phyloP scores from a whole-genome alignment of 306 rosid species.

The Lathyrus aphaca region DNA sequence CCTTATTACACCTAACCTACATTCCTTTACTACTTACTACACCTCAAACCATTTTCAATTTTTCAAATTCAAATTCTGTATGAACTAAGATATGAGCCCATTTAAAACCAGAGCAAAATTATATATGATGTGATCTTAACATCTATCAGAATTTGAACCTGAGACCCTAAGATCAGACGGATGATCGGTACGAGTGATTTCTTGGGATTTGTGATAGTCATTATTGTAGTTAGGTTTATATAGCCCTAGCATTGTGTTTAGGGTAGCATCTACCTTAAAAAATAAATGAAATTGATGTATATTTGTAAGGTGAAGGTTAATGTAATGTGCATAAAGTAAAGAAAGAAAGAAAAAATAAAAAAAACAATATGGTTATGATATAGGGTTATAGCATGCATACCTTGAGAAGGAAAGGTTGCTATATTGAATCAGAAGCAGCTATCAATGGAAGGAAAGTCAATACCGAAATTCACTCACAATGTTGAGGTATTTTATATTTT shows the following conservation, averaged over 20 bases:
- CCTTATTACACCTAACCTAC: conserved; percentile 38
- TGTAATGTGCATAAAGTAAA: background rate
- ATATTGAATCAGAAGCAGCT: background rate
- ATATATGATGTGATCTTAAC: too few relatives aligned
- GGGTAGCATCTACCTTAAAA: background rate
- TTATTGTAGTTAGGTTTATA: background rate
- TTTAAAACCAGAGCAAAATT: too few relatives aligned
- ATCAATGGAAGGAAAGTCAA: background rate
- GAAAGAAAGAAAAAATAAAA: background rate
- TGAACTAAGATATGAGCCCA: too few relatives aligned
- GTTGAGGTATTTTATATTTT: background rate
- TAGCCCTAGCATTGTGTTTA: background rate
- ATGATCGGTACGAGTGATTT: too few relatives aligned
- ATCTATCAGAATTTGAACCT: too few relatives aligned
- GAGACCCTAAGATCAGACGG: background rate
- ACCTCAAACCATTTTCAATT: background rate
- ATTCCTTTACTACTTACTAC: background rate
- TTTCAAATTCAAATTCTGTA: too few relatives aligned
- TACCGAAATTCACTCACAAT: background rate
- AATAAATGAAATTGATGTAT: background rate
- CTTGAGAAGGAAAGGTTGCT: conserved; percentile 4
- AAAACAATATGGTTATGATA: background rate
- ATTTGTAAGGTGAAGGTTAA: background rate
- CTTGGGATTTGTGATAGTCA: conserved; percentile 17
- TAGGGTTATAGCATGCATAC: background rate